Base-by-base conservation (phyloP, 441 rosid genomes). In the Aleurites moluccanus region DNA sequence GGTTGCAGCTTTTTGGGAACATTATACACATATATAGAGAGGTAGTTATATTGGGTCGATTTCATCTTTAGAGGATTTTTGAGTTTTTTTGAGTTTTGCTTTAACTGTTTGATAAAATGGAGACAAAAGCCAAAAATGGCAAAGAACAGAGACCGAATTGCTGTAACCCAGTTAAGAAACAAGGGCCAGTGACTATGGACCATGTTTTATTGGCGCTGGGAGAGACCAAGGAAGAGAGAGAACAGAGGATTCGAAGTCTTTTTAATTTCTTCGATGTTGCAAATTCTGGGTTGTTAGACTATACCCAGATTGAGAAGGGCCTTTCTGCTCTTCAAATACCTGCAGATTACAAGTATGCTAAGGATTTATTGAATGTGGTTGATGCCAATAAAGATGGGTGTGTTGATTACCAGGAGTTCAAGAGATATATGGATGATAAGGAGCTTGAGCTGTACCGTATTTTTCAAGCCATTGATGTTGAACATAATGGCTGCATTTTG, bases 391-490 rank as follows among this genome's bases (percentile, higher is more conserved):
- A 88, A 38, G 99, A 96, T 67, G 97, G 98, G 5, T 85, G 97
- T 28, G 98, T 93, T 0, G 99, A 89, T 79, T 96, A 89, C 75
- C 85, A 79, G 30, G 99, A 96, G 83, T 96, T 96, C 56, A 87
- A 86, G 84, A 79, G 96, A 23, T 93, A 96, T 69, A 96, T 96
- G 94, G 98, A 96, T 59, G 94, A 80, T 67, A 96, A 96, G 80
- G 98, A 96, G 91, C 89, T 96, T 52, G 99, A 96, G 86, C 88
- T 96, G 28, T 96, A 96, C 77, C 78, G 85, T 78, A 96, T 96
- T 49, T 96, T 96, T 75, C 94, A 93, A 64, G 91, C 95, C 73
- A 96, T 96, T 79, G 99, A 96, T 81, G 99, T 96, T 25, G 98
- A 88, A 61, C 99, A 90, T 70, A 93, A 82, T 74, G 98, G 98